Evolutionary conservation across 306 rosid genomes (phyloP), one percentile per base, ranked within the genome.

Genomic region (Acacia acuminata): DNA sequence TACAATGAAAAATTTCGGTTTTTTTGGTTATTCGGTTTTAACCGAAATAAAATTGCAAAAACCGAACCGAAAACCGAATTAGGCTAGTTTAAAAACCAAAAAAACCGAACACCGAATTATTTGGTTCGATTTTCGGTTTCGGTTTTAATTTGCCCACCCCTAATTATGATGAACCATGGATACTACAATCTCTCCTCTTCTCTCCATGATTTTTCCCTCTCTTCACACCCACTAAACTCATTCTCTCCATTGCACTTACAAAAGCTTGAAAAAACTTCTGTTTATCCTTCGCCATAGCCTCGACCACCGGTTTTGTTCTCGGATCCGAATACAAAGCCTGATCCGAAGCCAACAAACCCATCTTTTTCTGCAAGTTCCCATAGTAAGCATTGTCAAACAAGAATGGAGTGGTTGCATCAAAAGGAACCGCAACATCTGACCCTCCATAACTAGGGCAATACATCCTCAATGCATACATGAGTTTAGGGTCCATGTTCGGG

Each of bases 361-460:
- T 34, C 45, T 90, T 93, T 14, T 83, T 80, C 63, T 80, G 84
- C 83, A 95, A 85, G 83, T 95, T 95, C 34, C 88, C 87, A 63
- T 93, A 95, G 64, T 95, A 95, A 19, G 97, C 98, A 38, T 95
- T 93, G 38, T 95, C 99, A 61, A 95, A 95, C 71, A 86, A 25
- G 16, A 92, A 93, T 17, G 99, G 93, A 1, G 98, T 95, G 0
- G 99, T 89, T 13, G 92, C 96, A 67, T 95, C 99, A 77, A 95
- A 93, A 10, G 99, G 98, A 27, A 94, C 94, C 36, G 90, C 97
- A 34, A 88, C 76, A 44, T 92, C 94, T 0, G 79, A 30, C 65
- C 99, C 98, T 24, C 97, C 96, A 44, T 56, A 80, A 5, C 60
- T 84, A 2, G 99, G 99, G 85, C 99, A 95, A 60, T 91, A 93